These are phyloP conservation scores for Capsicum pubescens DNA, from an alignment of 257 asterid species.

Conservation along the genomic window DNA sequence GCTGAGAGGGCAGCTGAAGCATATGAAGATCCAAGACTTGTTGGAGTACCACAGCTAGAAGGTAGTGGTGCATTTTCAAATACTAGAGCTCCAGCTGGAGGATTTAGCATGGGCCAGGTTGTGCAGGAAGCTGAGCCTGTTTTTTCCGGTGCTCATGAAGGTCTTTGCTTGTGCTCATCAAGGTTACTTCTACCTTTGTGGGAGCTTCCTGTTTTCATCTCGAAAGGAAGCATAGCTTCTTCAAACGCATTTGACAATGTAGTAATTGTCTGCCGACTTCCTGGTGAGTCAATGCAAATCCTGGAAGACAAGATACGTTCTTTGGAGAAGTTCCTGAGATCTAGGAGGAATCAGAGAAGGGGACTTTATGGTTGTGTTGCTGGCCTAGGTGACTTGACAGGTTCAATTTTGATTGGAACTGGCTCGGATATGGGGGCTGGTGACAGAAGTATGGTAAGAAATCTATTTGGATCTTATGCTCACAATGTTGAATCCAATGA, in stretches of 20 bases:
- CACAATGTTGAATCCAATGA: conserved; percentile 63
- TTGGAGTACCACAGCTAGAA: conserved; percentile 94
- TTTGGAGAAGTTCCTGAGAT: conserved; percentile 81
- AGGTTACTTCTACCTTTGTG: conserved; percentile 90
- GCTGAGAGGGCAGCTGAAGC: conserved; percentile 99
- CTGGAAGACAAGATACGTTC: conserved; percentile 94
- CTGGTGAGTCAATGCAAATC: conserved; percentile 76
- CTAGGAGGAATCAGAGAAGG: conserved; percentile 86
- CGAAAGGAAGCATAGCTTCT: conserved; percentile 64
- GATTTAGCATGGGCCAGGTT: conserved; percentile 99
- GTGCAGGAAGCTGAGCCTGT: conserved; percentile 98
- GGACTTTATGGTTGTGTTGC: conserved; percentile 97
- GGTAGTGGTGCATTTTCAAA: conserved; percentile 89
- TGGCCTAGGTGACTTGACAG: conserved; percentile 88
- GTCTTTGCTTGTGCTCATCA: conserved; percentile 89
- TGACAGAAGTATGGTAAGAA: conserved; percentile 81
- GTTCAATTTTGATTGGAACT: conserved; percentile 82
- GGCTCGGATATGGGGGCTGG: conserved; percentile 76
- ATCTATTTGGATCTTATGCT: conserved; percentile 79
- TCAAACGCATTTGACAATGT: conserved; percentile 62
- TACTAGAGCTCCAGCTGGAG: conserved; percentile 84
- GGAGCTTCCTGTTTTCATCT: conserved; percentile 92
- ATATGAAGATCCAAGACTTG: conserved; percentile 94
- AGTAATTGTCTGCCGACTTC: conserved; percentile 72
- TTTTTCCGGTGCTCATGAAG: conserved; percentile 94